Conservation (phyloP, 2,329 filamentous ascomycete species). For the Dactylonectria estremocensis region DNA sequence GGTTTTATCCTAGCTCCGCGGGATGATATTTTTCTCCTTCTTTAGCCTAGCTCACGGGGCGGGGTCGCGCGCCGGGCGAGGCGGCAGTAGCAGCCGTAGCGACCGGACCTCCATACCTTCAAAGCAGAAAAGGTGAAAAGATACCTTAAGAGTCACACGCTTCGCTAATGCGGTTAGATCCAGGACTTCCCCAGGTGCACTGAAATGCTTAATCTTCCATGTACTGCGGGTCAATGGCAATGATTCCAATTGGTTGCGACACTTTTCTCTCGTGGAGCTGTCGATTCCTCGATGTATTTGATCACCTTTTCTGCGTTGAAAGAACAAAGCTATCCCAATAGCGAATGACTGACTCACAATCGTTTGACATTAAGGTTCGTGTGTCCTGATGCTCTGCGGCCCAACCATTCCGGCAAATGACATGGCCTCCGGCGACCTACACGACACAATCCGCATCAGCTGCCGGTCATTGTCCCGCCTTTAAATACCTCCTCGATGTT, state of each 20-base stretch:
- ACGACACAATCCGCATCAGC: neutral
- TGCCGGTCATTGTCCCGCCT: neutral
- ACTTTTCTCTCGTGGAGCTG: neutral
- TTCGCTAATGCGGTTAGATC: neutral
- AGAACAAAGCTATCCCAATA: neutral
- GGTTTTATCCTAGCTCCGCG: too few relatives aligned
- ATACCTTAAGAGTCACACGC: neutral
- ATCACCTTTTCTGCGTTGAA: neutral
- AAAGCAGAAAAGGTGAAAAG: neutral
- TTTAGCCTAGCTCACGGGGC: too few relatives aligned
- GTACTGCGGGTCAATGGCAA: neutral
- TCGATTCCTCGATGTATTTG: neutral
- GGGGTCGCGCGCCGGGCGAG: too few relatives aligned
- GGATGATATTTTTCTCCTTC: too few relatives aligned
- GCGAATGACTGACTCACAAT: neutral
- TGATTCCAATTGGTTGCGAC: neutral
- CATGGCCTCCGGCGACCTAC: neutral
- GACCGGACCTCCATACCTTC: neutral
- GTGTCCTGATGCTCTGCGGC: too few relatives aligned
- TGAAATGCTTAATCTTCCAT: neutral
- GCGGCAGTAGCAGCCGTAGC: too few relatives aligned
- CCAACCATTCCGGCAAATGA: neutral
- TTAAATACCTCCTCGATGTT: neutral
- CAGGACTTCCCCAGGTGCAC: neutral
- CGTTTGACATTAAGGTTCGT: neutral